Conservation (phyloP, 208 protist species). For the Wallacemonas collosoma region DNA sequence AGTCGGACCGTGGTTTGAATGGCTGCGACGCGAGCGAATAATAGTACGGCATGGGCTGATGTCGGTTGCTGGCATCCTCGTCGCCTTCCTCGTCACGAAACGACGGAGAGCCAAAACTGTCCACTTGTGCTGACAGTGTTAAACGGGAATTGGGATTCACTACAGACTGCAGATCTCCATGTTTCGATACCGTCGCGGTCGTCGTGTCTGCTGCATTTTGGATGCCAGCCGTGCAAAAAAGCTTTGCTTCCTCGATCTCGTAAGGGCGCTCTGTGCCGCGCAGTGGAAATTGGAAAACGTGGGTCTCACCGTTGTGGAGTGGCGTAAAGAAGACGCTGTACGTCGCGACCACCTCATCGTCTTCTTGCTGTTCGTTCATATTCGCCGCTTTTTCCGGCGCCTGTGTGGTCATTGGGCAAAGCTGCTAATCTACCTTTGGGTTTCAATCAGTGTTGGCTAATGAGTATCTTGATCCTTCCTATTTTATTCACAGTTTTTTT, state of each 20-base stretch:
- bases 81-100: slow-evolving; percentile 39
- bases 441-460: too few relatives aligned
- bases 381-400: not conserved
- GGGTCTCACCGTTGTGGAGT: slow-evolving; percentile 53
- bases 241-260: slow-evolving; percentile 58
- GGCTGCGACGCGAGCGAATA: slow-evolving; percentile 80
- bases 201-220: not conserved
- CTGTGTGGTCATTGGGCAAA: not conserved
- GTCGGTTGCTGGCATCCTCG: not conserved
- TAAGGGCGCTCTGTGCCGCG: slow-evolving; percentile 67
- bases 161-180: slow-evolving; percentile 13
- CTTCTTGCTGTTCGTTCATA: slow-evolving; percentile 17
- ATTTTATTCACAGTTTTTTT: too few relatives aligned
- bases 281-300: slow-evolving; percentile 91
- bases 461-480: too few relatives aligned
- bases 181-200: not conserved
- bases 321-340: slow-evolving; percentile 80
- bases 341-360: slow-evolving; percentile 79
- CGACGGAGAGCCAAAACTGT: slow-evolving; percentile 79
- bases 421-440: too few relatives aligned
- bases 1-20: slow-evolving; percentile 68
- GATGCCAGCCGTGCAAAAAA: slow-evolving; percentile 56
- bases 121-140: slow-evolving; percentile 70
- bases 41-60: slow-evolving; percentile 28
- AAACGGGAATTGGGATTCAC: slow-evolving; percentile 53